A percentile compares a stretch with the other conserved stretches of the same genome.
These are phyloP conservation scores for Oemleria cerasiformis DNA, from an alignment of 306 rosid species.

Conservation along the genomic window DNA sequence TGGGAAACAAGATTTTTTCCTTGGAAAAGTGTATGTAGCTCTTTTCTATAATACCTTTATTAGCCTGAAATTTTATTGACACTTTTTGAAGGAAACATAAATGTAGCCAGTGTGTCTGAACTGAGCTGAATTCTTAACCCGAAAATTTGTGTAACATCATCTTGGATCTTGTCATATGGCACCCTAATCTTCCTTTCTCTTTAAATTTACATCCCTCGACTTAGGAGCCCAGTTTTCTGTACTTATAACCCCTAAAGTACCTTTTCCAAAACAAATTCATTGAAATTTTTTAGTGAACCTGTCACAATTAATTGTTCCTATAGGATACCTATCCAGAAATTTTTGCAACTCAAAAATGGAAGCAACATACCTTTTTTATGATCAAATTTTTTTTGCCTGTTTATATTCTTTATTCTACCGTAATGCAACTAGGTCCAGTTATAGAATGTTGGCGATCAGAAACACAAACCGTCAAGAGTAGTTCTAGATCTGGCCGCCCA, in stretches of 20 bases:
- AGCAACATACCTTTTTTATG: too few relatives aligned
- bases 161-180: slow-evolving; percentile 1
- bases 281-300: neutral
- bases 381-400: too few relatives aligned
- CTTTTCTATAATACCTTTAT: neutral
- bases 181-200: neutral
- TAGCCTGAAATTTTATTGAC: neutral
- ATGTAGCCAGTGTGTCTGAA: neutral
- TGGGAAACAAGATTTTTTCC: neutral
- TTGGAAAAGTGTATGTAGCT: neutral
- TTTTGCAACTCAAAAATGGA: too few relatives aligned
- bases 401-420: too few relatives aligned
- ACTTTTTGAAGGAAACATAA: neutral
- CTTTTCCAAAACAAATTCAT: neutral
- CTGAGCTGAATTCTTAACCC: neutral
- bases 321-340: too few relatives aligned
- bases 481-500: neutral
- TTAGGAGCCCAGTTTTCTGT: neutral
- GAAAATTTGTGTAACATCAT: neutral
- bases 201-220: neutral
- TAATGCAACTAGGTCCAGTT: too few relatives aligned
- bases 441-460: too few relatives aligned
- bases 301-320: too few relatives aligned
- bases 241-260: neutral
- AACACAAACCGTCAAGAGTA: neutral